Conservation (phyloP, 371 early-diverging fungal genomes). For the Mortierella sp. region DNA sequence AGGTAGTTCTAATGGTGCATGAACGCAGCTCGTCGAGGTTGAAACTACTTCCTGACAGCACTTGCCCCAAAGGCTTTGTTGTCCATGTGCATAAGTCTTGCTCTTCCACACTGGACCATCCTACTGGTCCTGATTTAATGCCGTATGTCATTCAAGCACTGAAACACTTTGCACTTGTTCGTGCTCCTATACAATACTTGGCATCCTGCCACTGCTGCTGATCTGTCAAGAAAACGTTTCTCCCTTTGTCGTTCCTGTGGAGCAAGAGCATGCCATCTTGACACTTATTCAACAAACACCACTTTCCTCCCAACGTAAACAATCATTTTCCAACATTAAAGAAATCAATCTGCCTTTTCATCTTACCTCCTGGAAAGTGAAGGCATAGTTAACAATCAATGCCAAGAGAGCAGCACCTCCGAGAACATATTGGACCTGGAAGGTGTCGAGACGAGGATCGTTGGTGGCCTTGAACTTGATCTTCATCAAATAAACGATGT, state of each 20-base stretch:
- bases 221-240: not conserved
- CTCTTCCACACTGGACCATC: not conserved
- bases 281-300: not conserved
- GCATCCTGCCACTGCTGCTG: not conserved
- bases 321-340: not conserved
- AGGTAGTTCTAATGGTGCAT: not conserved
- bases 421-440: slow-evolving; percentile 89
- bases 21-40: not conserved
- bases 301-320: not conserved
- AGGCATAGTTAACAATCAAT: slow-evolving; percentile 79
- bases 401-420: slow-evolving; percentile 79
- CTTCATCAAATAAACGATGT: slow-evolving; percentile 95
- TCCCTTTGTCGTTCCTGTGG: not conserved
- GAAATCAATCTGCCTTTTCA: not conserved
- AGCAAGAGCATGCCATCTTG: not conserved
- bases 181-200: not conserved
- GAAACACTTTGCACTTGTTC: not conserved
- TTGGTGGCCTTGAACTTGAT: slow-evolving; percentile 91
- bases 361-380: slow-evolving; percentile 77
- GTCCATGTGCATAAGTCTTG: not conserved
- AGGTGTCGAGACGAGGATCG: slow-evolving; percentile 92
- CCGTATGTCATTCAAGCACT: not conserved
- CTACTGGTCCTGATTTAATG: not conserved
- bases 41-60: not conserved
- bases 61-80: not conserved